Percentiles rank a stretch among this genome's conserved stretches.
Conservation (phyloP, 768 basidiomycete species). For the Sistotremastrum niveocremeum region DNA sequence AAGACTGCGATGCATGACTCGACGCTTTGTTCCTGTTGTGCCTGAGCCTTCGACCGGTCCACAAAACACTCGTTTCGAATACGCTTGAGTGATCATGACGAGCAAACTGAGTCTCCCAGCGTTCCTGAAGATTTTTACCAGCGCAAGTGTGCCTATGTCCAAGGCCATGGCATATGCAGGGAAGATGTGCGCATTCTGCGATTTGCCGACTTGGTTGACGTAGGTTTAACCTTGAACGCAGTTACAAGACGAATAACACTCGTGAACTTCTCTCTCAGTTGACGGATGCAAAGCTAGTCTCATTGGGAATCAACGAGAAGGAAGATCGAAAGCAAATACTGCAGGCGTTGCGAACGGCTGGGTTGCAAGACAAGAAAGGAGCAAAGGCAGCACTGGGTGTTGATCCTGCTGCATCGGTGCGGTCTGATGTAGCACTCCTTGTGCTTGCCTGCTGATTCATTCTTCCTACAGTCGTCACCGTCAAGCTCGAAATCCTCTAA, state of each 20-base stretch:
- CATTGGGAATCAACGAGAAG: constrained; percentile 47
- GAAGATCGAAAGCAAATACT: constrained; percentile 50
- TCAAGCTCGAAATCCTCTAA: not conserved
- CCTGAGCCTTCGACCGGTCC: no score
- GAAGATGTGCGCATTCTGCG: constrained; percentile 40
- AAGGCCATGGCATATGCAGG: constrained; percentile 59
- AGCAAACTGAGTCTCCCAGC: constrained; percentile 44
- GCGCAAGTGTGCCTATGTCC: constrained; percentile 38
- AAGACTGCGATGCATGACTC: no score
- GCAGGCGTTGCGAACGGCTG: constrained; percentile 47
- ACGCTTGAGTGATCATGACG: no score
- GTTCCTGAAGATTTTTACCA: constrained; percentile 55
- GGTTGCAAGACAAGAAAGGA: constrained; percentile 26
- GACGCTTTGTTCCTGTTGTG: no score
- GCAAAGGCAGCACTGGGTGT: constrained; percentile 7
- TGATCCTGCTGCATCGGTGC: constrained; percentile 4
- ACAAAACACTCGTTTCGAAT: no score
- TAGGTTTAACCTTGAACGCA: constrained; percentile 14
- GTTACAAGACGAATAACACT: constrained; percentile 62
- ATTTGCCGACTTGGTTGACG: not conserved
- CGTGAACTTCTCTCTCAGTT: constrained; percentile 41
- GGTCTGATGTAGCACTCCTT: constrained; percentile 7
- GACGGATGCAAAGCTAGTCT: constrained; percentile 43
- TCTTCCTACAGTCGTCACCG: constrained; percentile 19
- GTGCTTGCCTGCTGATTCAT: constrained; percentile 7